phyloP scores from a whole-genome alignment of 2,329 filamentous ascomycete species.

The Elsinoe necatrix region DNA sequence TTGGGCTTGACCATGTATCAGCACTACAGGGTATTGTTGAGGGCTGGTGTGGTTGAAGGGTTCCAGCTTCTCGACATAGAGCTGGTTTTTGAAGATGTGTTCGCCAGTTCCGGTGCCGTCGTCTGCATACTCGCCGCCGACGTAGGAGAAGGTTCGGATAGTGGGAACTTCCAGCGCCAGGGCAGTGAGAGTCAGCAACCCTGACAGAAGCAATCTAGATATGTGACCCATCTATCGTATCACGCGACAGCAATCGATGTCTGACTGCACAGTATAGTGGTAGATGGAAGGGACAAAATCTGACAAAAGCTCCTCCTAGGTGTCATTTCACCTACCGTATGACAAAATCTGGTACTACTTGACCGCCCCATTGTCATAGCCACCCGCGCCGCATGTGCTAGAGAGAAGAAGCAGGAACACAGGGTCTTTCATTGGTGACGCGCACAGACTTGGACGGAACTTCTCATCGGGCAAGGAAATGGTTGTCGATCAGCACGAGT shows the following conservation, averaged over 20 bases:
- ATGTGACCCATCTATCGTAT: not conserved
- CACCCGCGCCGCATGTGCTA: conserved; percentile 1
- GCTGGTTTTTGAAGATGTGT: conserved; percentile 34
- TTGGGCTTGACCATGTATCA: conserved; percentile 38
- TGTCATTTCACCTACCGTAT: conserved; percentile 6
- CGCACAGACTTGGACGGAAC: conserved; percentile 7
- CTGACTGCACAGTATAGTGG: not conserved
- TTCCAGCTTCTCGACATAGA: conserved; percentile 46
- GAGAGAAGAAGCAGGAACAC: conserved; percentile 11
- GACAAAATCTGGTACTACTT: conserved; percentile 4
- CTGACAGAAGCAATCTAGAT: not conserved
- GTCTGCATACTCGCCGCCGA: conserved; percentile 22
- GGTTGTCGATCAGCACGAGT: conserved; percentile 13
- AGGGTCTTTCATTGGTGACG: conserved; percentile 10
- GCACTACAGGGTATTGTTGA: conserved; percentile 30
- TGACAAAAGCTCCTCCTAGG: not conserved
- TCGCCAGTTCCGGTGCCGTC: conserved; percentile 6
- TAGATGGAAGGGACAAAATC: not conserved
- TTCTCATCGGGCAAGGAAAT: not conserved
- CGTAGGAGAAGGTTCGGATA: conserved; percentile 20
- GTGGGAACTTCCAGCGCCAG: conserved; percentile 6
- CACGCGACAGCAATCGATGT: not conserved
- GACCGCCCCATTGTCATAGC: conserved; percentile 3
- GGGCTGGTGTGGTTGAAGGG: conserved; percentile 25
- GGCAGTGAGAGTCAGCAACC: not conserved